These are phyloP conservation scores for Lentinus polychrous DNA, from an alignment of 1,284 basidiomycete genomes.

Conservation along the genomic window DNA sequence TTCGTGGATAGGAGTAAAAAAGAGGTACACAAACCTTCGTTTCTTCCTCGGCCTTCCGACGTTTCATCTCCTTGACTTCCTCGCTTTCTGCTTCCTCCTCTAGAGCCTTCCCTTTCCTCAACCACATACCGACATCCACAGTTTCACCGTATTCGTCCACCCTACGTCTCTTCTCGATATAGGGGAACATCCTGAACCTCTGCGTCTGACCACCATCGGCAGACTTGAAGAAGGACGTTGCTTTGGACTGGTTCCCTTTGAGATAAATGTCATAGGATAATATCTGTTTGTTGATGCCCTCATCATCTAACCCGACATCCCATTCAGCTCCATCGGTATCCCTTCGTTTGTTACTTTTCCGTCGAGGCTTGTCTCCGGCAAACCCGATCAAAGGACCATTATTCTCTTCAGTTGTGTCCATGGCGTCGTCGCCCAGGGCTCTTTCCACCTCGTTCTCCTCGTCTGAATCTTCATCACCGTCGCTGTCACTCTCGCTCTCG, in stretches of 20 bases:
- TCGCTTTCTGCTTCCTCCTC: constrained; percentile 85
- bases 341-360: constrained; percentile 36
- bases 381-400: constrained; percentile 29
- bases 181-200: constrained; percentile 96
- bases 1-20: background rate
- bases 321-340: constrained; percentile 55
- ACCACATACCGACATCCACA: constrained; percentile 90
- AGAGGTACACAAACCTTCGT: constrained; percentile 47
- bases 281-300: constrained; percentile 62
- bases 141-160: constrained; percentile 97
- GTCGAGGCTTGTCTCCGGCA: constrained; percentile 20
- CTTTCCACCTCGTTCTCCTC: constrained; percentile 69
- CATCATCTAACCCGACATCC: constrained; percentile 54
- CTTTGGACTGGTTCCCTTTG: constrained; percentile 84
- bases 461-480: constrained; percentile 52
- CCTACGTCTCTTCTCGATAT: constrained; percentile 85
- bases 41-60: constrained; percentile 73
- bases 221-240: constrained; percentile 80
- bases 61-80: constrained; percentile 70
- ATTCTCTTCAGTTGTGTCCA: constrained; percentile 32
- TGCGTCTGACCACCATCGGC: constrained; percentile 54
- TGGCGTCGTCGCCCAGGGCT: constrained; percentile 43
- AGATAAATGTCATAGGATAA: constrained; percentile 95
- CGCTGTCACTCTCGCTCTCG: constrained; percentile 56
- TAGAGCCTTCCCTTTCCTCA: constrained; percentile 81